Percentiles rank a stretch among this genome's conserved stretches.
Conservation (phyloP, 2,329 filamentous ascomycete species). For the Endothia cerciana region DNA sequence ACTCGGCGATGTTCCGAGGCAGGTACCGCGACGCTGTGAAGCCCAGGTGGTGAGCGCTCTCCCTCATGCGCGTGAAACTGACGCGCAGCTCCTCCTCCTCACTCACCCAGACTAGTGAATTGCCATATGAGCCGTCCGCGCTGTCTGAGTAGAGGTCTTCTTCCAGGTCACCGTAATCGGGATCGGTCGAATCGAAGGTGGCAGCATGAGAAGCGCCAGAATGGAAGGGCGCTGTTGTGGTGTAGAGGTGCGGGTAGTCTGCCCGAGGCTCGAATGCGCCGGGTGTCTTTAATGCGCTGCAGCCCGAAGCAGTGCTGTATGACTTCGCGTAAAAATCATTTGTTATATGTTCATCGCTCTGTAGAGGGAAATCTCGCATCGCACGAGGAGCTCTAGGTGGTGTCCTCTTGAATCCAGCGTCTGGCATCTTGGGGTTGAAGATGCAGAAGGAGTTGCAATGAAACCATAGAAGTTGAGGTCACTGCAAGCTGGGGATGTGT, state of each 20-base stretch:
- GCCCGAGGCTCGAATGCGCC: not conserved
- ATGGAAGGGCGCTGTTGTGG: not conserved
- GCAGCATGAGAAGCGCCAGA: not conserved
- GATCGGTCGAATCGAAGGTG: too few relatives aligned
- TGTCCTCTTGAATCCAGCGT: not conserved
- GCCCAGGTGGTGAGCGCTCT: slow-evolving; percentile 14
- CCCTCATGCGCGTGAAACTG: slow-evolving; percentile 17
- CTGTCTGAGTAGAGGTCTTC: too few relatives aligned
- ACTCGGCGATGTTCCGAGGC: not conserved
- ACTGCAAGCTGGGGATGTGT: not conserved
- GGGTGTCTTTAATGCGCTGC: not conserved
- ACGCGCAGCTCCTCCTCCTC: slow-evolving; percentile 18
- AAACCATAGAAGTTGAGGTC: not conserved
- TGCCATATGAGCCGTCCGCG: not conserved
- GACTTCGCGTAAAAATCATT: not conserved
- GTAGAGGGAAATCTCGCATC: not conserved
- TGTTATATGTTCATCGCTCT: not conserved
- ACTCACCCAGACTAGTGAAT: slow-evolving; percentile 17
- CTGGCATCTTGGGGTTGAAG: not conserved
- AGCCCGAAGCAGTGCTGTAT: too few relatives aligned
- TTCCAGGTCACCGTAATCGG: not conserved
- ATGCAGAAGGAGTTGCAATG: not conserved
- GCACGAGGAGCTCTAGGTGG: not conserved
- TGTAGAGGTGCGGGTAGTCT: not conserved
- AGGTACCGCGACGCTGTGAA: slow-evolving; percentile 8